These are phyloP conservation scores for Pulveroboletus sp. DNA, from an alignment of 768 basidiomycete genomes.

Conservation along the genomic window DNA sequence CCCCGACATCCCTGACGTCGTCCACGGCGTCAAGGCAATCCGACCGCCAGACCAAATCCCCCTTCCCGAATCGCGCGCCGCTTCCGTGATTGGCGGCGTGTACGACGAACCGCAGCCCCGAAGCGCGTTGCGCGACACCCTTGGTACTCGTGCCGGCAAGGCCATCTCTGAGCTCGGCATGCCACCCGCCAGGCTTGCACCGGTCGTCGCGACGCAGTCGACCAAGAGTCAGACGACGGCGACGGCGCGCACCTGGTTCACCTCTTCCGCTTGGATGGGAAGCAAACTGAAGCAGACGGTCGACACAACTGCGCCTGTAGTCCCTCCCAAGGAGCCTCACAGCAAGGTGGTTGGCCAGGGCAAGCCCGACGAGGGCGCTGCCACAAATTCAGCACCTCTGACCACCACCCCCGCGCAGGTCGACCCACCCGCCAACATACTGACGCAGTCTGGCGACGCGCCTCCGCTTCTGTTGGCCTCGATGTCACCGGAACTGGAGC, in stretches of 20 bases:
- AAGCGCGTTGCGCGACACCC: constrained; percentile 8
- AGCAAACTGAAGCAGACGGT: constrained; percentile 4
- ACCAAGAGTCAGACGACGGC: constrained; percentile 1
- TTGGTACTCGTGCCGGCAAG: constrained; percentile 14
- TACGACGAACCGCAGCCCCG: constrained; percentile 23
- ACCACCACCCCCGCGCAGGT: constrained; percentile 23
- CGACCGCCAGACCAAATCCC: constrained; percentile 20
- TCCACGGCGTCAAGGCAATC: constrained; percentile 1
- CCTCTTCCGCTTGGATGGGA: background rate
- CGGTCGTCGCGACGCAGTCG: constrained; percentile 2
- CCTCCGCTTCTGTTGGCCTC: constrained; percentile 5
- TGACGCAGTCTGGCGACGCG: constrained; percentile 9
- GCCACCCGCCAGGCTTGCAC: constrained; percentile 3
- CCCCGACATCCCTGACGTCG: constrained; percentile 19
- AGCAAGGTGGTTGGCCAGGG: background rate
- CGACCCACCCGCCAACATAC: constrained; percentile 15
- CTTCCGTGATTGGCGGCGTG: constrained; percentile 27
- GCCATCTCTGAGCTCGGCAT: constrained; percentile 25
- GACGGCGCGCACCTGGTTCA: constrained; percentile 5
- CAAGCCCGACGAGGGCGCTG: constrained; percentile 5
- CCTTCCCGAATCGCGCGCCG: constrained; percentile 30
- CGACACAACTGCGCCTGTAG: background rate
- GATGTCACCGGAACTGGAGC: background rate
- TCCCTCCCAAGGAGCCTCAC: constrained; percentile 4
- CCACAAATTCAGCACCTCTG: constrained; percentile 10